Conservation (phyloP, 2,329 filamentous ascomycete genomes). For the Scleromitrula shiraiana region DNA sequence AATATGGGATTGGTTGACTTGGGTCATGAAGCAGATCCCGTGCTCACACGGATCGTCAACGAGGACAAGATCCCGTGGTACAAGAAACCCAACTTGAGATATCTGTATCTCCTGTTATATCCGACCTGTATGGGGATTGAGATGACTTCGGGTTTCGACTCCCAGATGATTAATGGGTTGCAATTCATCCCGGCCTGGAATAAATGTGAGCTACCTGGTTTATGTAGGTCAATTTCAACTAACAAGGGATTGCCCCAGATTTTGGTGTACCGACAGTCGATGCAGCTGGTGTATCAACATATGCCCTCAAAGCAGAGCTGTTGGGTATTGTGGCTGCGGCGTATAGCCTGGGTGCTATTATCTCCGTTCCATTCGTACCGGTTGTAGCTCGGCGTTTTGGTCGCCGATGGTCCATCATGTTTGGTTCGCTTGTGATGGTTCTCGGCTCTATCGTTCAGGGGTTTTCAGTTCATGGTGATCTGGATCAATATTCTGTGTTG, state of each 20-base stretch:
- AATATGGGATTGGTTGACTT: slow-evolving; percentile 1
- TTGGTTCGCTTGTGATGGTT: slow-evolving; percentile 47
- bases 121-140: slow-evolving; percentile 46
- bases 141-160: slow-evolving; percentile 47
- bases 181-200: slow-evolving; percentile 31
- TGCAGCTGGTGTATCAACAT: slow-evolving; percentile 1
- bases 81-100: slow-evolving; percentile 31
- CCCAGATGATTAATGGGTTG: slow-evolving; percentile 39
- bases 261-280: not conserved
- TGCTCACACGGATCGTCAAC: slow-evolving; percentile 34
- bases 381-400: slow-evolving; percentile 43
- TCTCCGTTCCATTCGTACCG: slow-evolving; percentile 44
- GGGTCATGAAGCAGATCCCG: slow-evolving; percentile 26
- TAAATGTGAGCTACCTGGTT: slow-evolving; percentile 17
- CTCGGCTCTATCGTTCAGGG: slow-evolving; percentile 48
- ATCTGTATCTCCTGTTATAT: slow-evolving; percentile 34
- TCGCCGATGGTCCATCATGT: slow-evolving; percentile 45
- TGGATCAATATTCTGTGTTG: slow-evolving; percentile 26
- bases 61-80: slow-evolving; percentile 35
- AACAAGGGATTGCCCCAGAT: not conserved
- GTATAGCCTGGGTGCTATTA: slow-evolving; percentile 48
- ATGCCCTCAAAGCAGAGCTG: not conserved
- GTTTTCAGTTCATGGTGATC: slow-evolving; percentile 23
- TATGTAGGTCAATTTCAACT: not conserved
- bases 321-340: slow-evolving; percentile 32